Base-by-base conservation (phyloP, 2,329 filamentous ascomycete species). In the Xylariomycetidae sp. region DNA sequence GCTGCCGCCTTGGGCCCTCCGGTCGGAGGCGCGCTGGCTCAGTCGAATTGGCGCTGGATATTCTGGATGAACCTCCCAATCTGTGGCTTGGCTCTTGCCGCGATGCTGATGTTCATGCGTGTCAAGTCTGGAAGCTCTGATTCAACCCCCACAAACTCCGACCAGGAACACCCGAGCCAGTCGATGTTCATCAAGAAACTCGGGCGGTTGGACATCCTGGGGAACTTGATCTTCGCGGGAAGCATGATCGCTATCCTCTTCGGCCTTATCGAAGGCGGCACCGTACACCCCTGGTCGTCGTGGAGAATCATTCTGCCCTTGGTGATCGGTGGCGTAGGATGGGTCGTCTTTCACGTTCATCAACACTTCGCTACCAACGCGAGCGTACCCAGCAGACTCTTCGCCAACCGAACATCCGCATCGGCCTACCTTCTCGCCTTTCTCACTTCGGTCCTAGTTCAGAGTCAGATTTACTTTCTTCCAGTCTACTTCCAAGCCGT, bases 21-120 rank as follows among this genome's bases (percentile, higher is more conserved):
- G 4, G 33, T 57, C 3, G 54, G 46, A 10, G 46, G 46, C 6
- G 40, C 32, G 30, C 9, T 43, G 34, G 40, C 25, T 27, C 10
- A 5, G 10, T 7, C 7, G 6, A 38, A 19, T 5, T 66, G 62
- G 61, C 50, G 59, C 4, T 66, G 58, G 57, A 46, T 52, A 18
- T 68, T 69, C 40, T 59, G 47, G 14, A 20, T 60, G n/a, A 57
- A 54, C 30, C 32, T 58, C 2, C 55, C 54, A 18, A 42, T 54
- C 40, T 36, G 50, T 32, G 50, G 42, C 35, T 17, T 49, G 20
- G 26, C 47, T 8, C 37, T 58, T 8, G 24, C 39, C 9, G 25
- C 46, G 19, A 38, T 57, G 17, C 47, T 53, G 37, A 42, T 70
- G 3, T 42, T 5, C 16, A 42, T 38, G 4, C 16, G 31, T 19